Percentiles rank a stretch among this genome's conserved stretches.
phyloP scores from a whole-genome alignment of 441 rosid species.

The Gossypium trilobum region DNA sequence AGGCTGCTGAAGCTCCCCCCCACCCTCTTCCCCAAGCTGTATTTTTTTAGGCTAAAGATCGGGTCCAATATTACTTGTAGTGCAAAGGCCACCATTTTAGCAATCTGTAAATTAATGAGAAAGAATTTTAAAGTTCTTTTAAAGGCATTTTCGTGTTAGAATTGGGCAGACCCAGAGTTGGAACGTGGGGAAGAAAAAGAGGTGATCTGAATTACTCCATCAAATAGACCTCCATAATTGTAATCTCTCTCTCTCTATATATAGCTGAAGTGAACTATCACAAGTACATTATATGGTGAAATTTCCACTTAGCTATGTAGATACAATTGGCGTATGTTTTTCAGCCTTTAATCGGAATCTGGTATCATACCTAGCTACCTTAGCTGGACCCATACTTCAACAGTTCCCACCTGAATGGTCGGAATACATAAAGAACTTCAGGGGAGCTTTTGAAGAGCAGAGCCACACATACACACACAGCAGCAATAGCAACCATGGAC shows the following conservation, averaged over 20 bases:
- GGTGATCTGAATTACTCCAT: not conserved
- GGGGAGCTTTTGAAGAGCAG: constrained; percentile 52
- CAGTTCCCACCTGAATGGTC: constrained; percentile 54
- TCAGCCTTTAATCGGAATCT: not conserved
- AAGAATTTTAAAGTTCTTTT: not conserved
- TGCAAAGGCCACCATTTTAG: not conserved
- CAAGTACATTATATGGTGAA: not conserved
- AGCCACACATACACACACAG: constrained; percentile 51
- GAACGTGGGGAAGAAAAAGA: not conserved
- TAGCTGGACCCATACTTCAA: constrained; percentile 38
- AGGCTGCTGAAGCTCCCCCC: no score
- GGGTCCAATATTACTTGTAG: not conserved
- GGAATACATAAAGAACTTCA: constrained; percentile 31
- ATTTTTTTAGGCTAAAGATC: not conserved
- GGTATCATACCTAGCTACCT: not conserved
- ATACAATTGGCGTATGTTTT: not conserved
- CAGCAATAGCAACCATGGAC: constrained; percentile 45
- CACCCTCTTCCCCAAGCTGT: no score
- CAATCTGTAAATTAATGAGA: not conserved
- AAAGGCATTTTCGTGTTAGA: not conserved
- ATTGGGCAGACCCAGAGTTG: not conserved
- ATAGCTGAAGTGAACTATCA: not conserved
- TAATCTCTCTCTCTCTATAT: not conserved
- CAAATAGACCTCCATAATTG: not conserved
- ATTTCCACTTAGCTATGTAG: constrained; percentile 6